phyloP scores from a whole-genome alignment of 2,329 filamentous ascomycete genomes.

The Talaromyces sp. region DNA sequence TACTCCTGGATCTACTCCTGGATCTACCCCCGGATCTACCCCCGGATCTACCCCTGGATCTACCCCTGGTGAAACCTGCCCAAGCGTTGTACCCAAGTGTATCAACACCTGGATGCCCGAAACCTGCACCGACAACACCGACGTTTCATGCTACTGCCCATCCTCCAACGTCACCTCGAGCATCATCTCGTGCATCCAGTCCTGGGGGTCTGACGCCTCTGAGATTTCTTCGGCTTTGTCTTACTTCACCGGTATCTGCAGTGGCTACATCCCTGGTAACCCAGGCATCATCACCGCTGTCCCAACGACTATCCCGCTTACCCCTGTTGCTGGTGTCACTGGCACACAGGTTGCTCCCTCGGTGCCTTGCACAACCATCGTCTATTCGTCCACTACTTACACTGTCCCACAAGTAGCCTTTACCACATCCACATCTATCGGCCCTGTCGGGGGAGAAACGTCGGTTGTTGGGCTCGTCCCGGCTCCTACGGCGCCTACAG shows the following conservation, averaged over 20 bases:
- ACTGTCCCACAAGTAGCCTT: slow-evolving; percentile 44
- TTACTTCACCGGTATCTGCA: slow-evolving; percentile 92
- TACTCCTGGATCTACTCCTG: slow-evolving; percentile 11
- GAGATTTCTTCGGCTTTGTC: slow-evolving; percentile 67
- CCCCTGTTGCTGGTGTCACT: slow-evolving; percentile 29
- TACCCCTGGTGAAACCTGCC: slow-evolving; percentile 41
- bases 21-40: slow-evolving; percentile 22
- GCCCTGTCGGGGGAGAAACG: slow-evolving; percentile 11
- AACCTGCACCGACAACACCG: slow-evolving; percentile 78
- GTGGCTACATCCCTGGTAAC: slow-evolving; percentile 67
- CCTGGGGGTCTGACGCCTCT: slow-evolving; percentile 64
- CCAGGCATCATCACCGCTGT: slow-evolving; percentile 79
- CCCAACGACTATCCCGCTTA: slow-evolving; percentile 55
- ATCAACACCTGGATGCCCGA: slow-evolving; percentile 82
- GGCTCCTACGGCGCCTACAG: slow-evolving; percentile 12
- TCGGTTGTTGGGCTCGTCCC: slow-evolving; percentile 31
- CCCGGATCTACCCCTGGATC: slow-evolving; percentile 16
- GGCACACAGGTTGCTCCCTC: slow-evolving; percentile 15
- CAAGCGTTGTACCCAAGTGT: slow-evolving; percentile 75
- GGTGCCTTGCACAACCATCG: slow-evolving; percentile 37
- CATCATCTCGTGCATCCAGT: slow-evolving; percentile 75
- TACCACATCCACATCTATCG: slow-evolving; percentile 26
- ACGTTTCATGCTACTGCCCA: slow-evolving; percentile 82
- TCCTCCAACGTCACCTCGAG: slow-evolving; percentile 68
- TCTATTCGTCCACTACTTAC: slow-evolving; percentile 37